phyloP scores from a whole-genome alignment of 179 eudicot species.

The Spergularia azorica region DNA sequence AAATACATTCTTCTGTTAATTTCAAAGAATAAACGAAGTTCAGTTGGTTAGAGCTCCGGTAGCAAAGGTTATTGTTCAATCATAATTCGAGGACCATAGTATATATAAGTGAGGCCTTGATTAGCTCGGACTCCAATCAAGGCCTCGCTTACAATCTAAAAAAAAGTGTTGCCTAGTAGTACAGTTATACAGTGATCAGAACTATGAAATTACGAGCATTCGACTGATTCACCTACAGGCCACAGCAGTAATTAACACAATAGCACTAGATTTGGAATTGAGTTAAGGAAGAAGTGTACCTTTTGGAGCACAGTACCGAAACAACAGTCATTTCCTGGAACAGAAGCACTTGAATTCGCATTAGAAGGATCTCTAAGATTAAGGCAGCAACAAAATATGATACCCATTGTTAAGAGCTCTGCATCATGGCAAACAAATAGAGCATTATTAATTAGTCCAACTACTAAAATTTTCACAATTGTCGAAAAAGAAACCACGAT shows the following conservation, averaged over 20 bases:
- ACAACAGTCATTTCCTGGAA: background rate
- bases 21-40: background rate
- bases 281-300: background rate
- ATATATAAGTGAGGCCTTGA: no score
- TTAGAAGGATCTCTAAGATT: background rate
- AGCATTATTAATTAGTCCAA: background rate
- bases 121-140: no score
- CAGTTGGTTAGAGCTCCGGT: background rate
- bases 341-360: background rate
- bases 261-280: background rate
- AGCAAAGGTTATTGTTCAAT: background rate
- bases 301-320: background rate
- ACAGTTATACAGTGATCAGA: no score
- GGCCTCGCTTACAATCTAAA: no score
- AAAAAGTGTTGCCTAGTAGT: no score
- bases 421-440: background rate
- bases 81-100: background rate
- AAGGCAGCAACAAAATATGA: conserved; percentile 7
- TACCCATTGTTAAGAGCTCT: conserved; percentile 10
- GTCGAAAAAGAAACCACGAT: no score
- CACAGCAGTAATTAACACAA: background rate
- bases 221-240: background rate
- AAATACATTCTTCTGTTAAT: background rate
- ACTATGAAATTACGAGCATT: no score
- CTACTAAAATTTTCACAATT: no score